A percentile compares a stretch with the other conserved stretches of the same genome.
phyloP scores from a whole-genome alignment of 129 eudicot species.

The Lactuca saligna region DNA sequence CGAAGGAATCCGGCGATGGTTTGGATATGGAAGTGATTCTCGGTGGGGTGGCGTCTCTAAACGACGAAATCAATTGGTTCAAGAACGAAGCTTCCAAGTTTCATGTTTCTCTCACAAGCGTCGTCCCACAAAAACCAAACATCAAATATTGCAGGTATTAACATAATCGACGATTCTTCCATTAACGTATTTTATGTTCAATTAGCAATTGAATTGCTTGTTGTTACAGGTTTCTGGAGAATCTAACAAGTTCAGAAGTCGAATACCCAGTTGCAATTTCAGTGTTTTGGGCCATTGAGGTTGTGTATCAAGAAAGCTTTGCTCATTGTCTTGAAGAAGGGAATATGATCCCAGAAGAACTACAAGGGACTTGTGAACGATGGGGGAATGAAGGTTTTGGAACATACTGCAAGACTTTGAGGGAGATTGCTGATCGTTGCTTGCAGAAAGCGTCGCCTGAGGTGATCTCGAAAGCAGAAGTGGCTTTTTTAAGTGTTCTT shows the following conservation, averaged over 20 bases:
- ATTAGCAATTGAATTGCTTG: background rate
- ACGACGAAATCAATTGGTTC: constrained; percentile 86
- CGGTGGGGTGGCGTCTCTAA: constrained; percentile 82
- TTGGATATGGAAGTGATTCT: constrained; percentile 64
- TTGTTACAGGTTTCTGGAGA: constrained; percentile 61
- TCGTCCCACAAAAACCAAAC: constrained; percentile 65
- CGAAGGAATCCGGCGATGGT: constrained; percentile 54
- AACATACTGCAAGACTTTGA: constrained; percentile 51
- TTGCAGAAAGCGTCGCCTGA: constrained; percentile 54
- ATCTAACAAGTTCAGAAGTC: constrained; percentile 53
- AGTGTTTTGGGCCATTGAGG: constrained; percentile 75
- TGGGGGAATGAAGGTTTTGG: constrained; percentile 83
- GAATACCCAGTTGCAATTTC: constrained; percentile 65
- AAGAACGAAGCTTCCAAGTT: constrained; percentile 74
- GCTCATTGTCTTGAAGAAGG: constrained; percentile 79
- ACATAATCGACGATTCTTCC: background rate
- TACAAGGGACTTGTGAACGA: constrained; percentile 69
- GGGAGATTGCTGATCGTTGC: constrained; percentile 51
- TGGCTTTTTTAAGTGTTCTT: constrained; percentile 43
- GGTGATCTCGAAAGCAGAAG: constrained; percentile 59
- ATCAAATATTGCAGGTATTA: constrained; percentile 72
- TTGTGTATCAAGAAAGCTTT: constrained; percentile 80
- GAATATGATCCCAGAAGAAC: constrained; percentile 61
- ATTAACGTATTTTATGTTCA: background rate
- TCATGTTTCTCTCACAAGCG: constrained; percentile 51